Evolutionary conservation across 176 grass and related monocot species (phyloP), one percentile per base, ranked within the genome.

Genomic region (Themeda triandra): DNA sequence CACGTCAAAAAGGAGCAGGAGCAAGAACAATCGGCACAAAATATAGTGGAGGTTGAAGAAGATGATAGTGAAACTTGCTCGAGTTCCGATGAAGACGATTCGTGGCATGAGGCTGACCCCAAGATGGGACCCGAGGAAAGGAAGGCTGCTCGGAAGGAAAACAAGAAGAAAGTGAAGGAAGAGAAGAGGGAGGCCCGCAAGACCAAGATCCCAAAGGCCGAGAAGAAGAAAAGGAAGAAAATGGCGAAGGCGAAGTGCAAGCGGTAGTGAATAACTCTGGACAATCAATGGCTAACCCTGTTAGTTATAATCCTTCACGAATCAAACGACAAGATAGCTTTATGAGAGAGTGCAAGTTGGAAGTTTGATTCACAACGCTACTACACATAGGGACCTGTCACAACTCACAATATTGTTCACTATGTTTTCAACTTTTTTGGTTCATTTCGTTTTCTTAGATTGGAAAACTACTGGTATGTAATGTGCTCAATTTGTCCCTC

Each of bases 91-190:
- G 85, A 86, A 69, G 91, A 90, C 8, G 68, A 41, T 81, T 92
- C 85, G 0, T 72, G 89, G 70, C 80, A 78, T 1, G 87, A 95
- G 80, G 72, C 69, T 35, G 82, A 84, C 81, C 78, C 79, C 1
- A 91, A 93, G 71, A 48, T 95, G 91, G 89, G 77, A 24, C 89
- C 89, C 2, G 96, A 92, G 30, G 91, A 98, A 80, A 93, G 71
- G 58, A 93, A 90, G 80, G 87, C 85, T 76, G 93, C 87, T 53
- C 66, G 96, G 63, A 98, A 94, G 67, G 93, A 89, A 46, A 88
- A 98, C 62, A 98, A 95, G 73, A 98, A 98, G 81, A 95, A 90
- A 77, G 96, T 98, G 82, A 94, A 95, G 73, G 93, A 95, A 69
- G 91, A 98, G 74, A 98, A 94, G 75, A 92, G 87, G 81, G 89